A percentile compares a stretch with the other conserved stretches of the same genome.
Conservation (phyloP, 306 rosid genomes). For the Echinosophora koreensis region DNA sequence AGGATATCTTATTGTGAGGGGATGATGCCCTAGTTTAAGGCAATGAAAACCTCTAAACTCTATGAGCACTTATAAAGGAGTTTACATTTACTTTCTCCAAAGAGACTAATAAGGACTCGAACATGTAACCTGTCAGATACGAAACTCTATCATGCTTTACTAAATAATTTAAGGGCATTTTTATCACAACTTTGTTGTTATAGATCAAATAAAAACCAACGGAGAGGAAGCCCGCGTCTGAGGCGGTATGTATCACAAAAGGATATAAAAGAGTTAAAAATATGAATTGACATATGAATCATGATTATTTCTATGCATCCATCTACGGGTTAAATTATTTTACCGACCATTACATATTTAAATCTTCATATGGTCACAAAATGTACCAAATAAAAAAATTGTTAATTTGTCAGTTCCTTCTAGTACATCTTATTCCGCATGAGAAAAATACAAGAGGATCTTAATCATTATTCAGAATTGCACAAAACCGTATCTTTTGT, state of each 20-base stretch:
- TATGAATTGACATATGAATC: slow-evolving; percentile 15
- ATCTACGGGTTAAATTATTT: neutral
- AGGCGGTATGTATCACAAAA: neutral
- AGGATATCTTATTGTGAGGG: neutral
- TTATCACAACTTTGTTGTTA: neutral
- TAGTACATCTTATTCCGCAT: slow-evolving; percentile 14
- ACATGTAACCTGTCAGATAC: no score
- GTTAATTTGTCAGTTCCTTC: neutral
- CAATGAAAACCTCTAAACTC: no score
- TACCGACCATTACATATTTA: slow-evolving; percentile 38
- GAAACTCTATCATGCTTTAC: no score
- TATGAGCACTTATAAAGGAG: no score
- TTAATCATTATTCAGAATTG: slow-evolving; percentile 26
- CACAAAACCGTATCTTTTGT: slow-evolving; percentile 44
- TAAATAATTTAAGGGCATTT: neutral
- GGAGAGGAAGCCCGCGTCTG: neutral
- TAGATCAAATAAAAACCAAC: neutral
- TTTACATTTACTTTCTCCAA: no score
- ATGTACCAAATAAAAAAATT: neutral
- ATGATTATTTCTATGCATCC: slow-evolving; percentile 12
- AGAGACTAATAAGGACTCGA: no score
- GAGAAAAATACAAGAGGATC: slow-evolving; percentile 7
- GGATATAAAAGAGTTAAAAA: slow-evolving; percentile 15
- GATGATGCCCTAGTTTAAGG: no score
- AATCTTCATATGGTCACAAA: slow-evolving; percentile 3